phyloP scores from a whole-genome alignment of 768 basidiomycete genomes.

The Chlorophyllum brunneum region DNA sequence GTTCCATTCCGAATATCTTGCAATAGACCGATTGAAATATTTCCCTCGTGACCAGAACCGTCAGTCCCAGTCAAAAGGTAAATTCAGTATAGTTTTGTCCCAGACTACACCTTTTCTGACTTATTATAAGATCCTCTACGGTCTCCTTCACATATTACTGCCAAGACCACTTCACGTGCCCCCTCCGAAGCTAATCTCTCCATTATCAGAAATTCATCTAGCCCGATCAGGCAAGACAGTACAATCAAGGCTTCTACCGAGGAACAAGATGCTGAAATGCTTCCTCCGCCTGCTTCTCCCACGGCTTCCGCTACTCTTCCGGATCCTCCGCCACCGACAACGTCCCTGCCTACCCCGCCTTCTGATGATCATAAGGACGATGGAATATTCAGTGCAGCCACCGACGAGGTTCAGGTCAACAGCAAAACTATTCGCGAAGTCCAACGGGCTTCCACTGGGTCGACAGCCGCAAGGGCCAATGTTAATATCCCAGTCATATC shows the following conservation, averaged over 20 bases:
- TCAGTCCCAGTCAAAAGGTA: slow-evolving; percentile 1
- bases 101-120: not conserved
- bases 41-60: not conserved
- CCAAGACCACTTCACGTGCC: not conserved
- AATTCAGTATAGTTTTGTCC: not conserved
- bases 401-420: not conserved
- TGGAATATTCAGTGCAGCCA: not conserved
- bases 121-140: not conserved
- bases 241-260: not conserved
- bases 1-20: slow-evolving; percentile 3
- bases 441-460: not conserved
- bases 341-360: not conserved
- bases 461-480: not conserved
- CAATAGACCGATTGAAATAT: slow-evolving; percentile 6
- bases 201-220: not conserved
- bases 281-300: not conserved
- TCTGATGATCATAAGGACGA: not conserved
- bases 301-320: not conserved
- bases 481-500: not conserved
- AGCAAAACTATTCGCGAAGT: not conserved
- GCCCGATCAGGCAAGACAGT: not conserved
- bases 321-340: not conserved
- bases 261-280: not conserved
- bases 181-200: not conserved
- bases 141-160: not conserved